These are phyloP conservation scores for Xylaria palmicola DNA, from an alignment of 495 filamentous ascomycete genomes.

Conservation along the genomic window DNA sequence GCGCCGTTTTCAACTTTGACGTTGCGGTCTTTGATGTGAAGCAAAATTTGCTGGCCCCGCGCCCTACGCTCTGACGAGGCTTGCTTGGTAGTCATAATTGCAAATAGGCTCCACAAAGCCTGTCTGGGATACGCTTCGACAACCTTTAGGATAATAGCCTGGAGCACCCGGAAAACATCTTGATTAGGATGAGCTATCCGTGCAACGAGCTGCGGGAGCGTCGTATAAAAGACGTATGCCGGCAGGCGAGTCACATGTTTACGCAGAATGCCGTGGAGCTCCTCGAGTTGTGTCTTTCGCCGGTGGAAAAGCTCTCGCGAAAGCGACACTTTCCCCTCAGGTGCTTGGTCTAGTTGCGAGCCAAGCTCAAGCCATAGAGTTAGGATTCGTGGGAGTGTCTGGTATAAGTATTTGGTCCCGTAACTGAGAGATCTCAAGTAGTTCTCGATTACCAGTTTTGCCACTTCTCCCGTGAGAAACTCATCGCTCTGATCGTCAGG, in stretches of 20 bases:
- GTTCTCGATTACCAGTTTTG: slow-evolving; percentile 89
- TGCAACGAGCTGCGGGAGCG: slow-evolving; percentile 87
- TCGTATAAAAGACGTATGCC: slow-evolving; percentile 88
- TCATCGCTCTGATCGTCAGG: slow-evolving; percentile 58
- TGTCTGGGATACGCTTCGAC: slow-evolving; percentile 80
- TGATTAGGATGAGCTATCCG: slow-evolving; percentile 82
- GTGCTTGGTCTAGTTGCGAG: slow-evolving; percentile 62
- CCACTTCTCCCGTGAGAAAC: slow-evolving; percentile 71
- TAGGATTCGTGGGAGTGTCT: slow-evolving; percentile 83
- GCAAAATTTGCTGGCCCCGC: slow-evolving; percentile 53
- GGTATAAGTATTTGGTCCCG: slow-evolving; percentile 92
- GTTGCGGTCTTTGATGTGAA: slow-evolving; percentile 35
- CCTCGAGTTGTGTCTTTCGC: slow-evolving; percentile 63
- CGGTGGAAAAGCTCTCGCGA: slow-evolving; percentile 57
- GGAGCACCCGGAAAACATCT: slow-evolving; percentile 71
- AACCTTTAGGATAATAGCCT: slow-evolving; percentile 77
- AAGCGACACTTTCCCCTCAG: slow-evolving; percentile 64
- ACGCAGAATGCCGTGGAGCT: slow-evolving; percentile 67
- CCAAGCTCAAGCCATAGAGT: slow-evolving; percentile 95
- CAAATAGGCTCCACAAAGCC: slow-evolving; percentile 88
- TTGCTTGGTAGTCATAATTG: slow-evolving; percentile 60
- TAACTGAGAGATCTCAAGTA: slow-evolving; percentile 82
- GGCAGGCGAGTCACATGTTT: slow-evolving; percentile 75
- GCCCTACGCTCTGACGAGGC: slow-evolving; percentile 48
- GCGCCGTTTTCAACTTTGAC: slow-evolving; percentile 36